Conservation (phyloP, 2,329 filamentous ascomycete genomes). For the Cladophialophora psammophila region DNA sequence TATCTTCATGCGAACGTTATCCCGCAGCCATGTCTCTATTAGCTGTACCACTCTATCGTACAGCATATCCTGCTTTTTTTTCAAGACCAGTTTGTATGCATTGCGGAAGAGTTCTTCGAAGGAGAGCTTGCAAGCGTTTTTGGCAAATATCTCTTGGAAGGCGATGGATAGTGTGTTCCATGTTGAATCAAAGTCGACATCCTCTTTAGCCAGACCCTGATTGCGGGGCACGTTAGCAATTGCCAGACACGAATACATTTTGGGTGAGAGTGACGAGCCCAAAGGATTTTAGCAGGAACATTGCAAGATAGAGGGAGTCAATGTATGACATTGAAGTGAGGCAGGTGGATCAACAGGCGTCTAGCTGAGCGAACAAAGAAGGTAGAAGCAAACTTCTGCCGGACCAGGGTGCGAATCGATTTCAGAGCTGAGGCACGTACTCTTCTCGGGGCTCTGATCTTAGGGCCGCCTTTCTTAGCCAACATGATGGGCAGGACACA, state of each 20-base stretch:
- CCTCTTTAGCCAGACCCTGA: slow-evolving; percentile 65
- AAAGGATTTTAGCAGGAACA: neutral
- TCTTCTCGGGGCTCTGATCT: slow-evolving; percentile 71
- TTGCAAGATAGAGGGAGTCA: neutral
- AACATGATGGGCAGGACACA: slow-evolving; percentile 45
- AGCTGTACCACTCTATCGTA: slow-evolving; percentile 83
- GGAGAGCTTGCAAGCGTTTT: slow-evolving; percentile 86
- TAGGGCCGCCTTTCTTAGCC: slow-evolving; percentile 63
- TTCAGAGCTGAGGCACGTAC: slow-evolving; percentile 56
- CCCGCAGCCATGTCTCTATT: slow-evolving; percentile 80
- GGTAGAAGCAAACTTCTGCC: neutral
- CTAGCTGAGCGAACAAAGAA: neutral
- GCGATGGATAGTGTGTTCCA: slow-evolving; percentile 81
- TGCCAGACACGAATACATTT: neutral
- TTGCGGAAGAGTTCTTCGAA: slow-evolving; percentile 96
- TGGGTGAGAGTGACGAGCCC: neutral
- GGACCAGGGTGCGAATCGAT: neutral
- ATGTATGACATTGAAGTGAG: neutral
- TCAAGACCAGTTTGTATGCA: slow-evolving; percentile 90
- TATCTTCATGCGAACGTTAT: slow-evolving; percentile 75
- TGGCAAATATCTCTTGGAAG: slow-evolving; percentile 85
- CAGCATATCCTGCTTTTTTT: slow-evolving; percentile 81
- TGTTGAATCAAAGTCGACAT: slow-evolving; percentile 81
- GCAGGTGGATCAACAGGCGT: neutral
- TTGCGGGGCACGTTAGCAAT: slow-evolving; percentile 16